A percentile compares a stretch with the other conserved stretches of the same genome.
Conservation (phyloP, 495 filamentous ascomycete species). For the Clavariopsis aquatica region DNA sequence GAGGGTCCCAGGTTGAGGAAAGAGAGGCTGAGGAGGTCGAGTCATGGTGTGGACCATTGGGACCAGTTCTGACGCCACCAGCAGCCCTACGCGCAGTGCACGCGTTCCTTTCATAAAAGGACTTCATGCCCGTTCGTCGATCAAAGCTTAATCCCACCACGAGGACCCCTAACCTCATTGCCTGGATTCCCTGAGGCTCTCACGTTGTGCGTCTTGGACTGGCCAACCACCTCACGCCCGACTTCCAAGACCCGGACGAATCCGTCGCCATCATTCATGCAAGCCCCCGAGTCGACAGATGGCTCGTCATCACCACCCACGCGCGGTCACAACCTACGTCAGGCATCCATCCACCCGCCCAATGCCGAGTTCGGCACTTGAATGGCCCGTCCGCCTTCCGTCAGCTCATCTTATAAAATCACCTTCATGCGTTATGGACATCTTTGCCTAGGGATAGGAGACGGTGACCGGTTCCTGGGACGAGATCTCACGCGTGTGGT, state of each 20-base stretch:
- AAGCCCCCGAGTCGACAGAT: not conserved
- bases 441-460: constrained; percentile 1
- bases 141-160: not conserved
- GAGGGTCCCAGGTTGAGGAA: not conserved
- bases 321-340: constrained; percentile 1
- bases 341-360: constrained; percentile 10
- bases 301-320: not conserved
- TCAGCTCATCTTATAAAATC: constrained; percentile 18
- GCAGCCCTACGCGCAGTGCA: constrained; percentile 6
- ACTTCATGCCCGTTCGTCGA: constrained; percentile 19
- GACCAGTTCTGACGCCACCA: constrained; percentile 10
- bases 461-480: constrained; percentile 12
- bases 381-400: constrained; percentile 1
- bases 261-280: constrained; percentile 8
- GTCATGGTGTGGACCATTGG: not conserved
- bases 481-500: not conserved
- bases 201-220: not conserved
- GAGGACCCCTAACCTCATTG: not conserved
- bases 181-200: not conserved
- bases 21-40: not conserved
- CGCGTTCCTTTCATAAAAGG: constrained; percentile 3
- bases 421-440: constrained; percentile 17
- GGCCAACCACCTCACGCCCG: not conserved
- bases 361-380: constrained; percentile 19
- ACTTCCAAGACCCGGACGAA: not conserved